Evolutionary conservation across 306 rosid species (phyloP), one percentile per base, ranked within the genome.

Genomic region (Cyclanthera cordifolia): DNA sequence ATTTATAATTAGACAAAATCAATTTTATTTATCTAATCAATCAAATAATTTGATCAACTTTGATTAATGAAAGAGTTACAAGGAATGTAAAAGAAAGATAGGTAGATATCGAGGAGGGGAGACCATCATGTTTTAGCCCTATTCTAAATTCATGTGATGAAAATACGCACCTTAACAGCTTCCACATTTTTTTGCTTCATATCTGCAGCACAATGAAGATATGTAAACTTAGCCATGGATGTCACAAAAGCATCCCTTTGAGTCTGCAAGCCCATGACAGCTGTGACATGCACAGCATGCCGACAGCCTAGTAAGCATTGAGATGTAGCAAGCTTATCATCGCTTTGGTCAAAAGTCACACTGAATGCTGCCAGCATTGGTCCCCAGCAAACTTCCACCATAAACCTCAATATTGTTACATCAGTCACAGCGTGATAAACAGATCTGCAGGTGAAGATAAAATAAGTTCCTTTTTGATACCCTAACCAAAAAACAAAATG

Each of bases 321-420:
- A 78, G 96, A 80, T 53, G 97, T 86, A 74, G 99, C 95, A 71
- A 85, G 79, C 81, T 87, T 83, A 80, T 94, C 97, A 81, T 86
- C 99, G 73, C 99, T 94, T 84, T 94, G 99, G 82, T 90, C 99
- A 57, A 94, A 91, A 51, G 96, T 94, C 81, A 94, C 97, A 81
- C 99, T 94, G 74, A 90, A 85, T 34, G 99, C 97, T 56, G 99
- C 99, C 84, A 94, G 82, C 88, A 94, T 88, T 65, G 99, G 99
- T 71, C 97, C 97, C 99, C 99, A 94, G 83, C 96, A 94, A 47
- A 85, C 99, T 83, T 94, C 99, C 53, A 86, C 91, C 97, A 94
- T 94, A 80, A 94, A 94, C 82, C 99, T 94, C 82, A 94, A 82
- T 81, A 94, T 94, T 45, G 96, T 85, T 57, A 86, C 96, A 76